phyloP scores from a whole-genome alignment of 495 filamentous ascomycete species.

The Beverwykella pulmonaria region DNA sequence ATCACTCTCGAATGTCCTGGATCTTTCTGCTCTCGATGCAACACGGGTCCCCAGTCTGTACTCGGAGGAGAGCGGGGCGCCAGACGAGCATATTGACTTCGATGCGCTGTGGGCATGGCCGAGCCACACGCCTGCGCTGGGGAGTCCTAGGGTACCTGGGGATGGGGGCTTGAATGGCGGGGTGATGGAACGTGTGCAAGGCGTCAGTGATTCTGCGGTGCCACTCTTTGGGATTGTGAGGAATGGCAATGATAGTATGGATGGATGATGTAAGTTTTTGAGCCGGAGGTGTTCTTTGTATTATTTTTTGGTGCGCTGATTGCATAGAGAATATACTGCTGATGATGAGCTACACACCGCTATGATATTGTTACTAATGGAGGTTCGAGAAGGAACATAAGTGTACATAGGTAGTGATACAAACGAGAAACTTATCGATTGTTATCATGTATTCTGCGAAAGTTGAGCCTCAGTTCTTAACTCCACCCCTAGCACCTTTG shows the following conservation, averaged over 20 bases:
- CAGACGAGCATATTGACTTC: conserved; percentile 58
- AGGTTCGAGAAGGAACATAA: too few relatives aligned
- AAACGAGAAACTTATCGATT: too few relatives aligned
- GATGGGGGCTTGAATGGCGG: conserved; percentile 6
- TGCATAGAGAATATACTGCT: too few relatives aligned
- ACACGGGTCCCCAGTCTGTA: conserved; percentile 13
- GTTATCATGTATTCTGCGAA: too few relatives aligned
- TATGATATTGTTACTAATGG: too few relatives aligned
- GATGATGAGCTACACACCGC: too few relatives aligned
- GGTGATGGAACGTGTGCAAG: conserved; percentile 18
- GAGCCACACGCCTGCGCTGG: conserved; percentile 29
- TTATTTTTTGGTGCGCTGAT: too few relatives aligned
- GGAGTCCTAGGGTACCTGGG: conserved; percentile 20
- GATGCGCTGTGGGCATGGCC: conserved; percentile 59
- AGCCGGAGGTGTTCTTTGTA: not conserved
- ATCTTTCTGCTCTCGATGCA: conserved; percentile 52
- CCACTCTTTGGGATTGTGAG: conserved; percentile 35
- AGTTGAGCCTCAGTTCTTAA: too few relatives aligned
- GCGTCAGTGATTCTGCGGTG: conserved; percentile 31
- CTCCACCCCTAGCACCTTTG: too few relatives aligned
- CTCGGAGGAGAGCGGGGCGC: conserved; percentile 42
- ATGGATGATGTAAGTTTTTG: not conserved
- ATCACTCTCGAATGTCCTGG: conserved; percentile 53
- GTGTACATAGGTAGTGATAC: too few relatives aligned
- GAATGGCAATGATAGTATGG: not conserved